Base-by-base conservation (phyloP, 805 yeast genomes). In the Metschnikowia drakensbergensis region DNA sequence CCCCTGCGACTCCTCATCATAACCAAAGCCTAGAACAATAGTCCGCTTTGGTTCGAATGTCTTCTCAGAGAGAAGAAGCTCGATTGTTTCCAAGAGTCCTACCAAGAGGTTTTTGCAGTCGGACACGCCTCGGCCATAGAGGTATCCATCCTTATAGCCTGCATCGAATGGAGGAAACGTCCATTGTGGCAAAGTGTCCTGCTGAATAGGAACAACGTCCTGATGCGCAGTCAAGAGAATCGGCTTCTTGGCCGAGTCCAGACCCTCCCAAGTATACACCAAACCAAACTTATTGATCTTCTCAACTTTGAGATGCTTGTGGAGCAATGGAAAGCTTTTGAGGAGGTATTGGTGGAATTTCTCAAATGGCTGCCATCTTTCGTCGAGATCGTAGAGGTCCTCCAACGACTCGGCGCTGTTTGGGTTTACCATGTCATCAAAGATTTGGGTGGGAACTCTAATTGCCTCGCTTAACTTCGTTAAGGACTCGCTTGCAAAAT, bases 121-220 rank as follows among this genome's bases (percentile, higher is more conserved):
- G 28, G 58, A 49, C 4, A 54, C 63, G 2, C 75, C 75, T 45
- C 75, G 60, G 7, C 75, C 75, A 48, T 60, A 68, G 13, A 68
- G 39, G 42, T 45, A 56, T 31, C 60, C 58, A 2, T 88, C 90
- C 57, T 88, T 95, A 59, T 70, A 86, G 57, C 76, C 69, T 1
- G 68, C 76, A 3, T 54, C 67, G 49, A 81, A 85, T 3, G 96
- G 95, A 8, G 82, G 83, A 59, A 80, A 72, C 0, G 68, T 67
- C 95, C 95, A 88, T 48, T 78, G 70, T 27, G 60, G 64, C 45
- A 73, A 64, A 0, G 89, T 81, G 29, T 75, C 77, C 10, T 65
- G 62, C 56, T 82, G 86, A 7, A 86, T 84, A 1, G 96, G 95
- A 25, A 88, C 96, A 4, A 84, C 88, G 59, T 87, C 95, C 63